Conservation (phyloP, 192 early-diverging fungal species). For the Diversispora epigaea region DNA sequence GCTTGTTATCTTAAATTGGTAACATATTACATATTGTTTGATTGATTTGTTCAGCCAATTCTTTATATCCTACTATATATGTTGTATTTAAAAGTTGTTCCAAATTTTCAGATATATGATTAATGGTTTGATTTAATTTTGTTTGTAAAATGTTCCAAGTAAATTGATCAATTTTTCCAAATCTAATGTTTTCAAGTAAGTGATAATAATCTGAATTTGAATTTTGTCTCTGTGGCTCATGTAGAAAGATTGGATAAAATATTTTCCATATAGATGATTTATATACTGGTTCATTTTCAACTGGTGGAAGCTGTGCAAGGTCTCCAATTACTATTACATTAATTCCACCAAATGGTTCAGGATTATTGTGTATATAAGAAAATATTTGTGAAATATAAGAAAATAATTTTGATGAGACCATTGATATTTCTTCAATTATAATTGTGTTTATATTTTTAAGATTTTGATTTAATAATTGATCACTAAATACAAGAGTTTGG, state of each 20-base stretch:
- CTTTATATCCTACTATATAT: neutral
- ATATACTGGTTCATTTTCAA: too few relatives aligned
- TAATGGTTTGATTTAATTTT: neutral
- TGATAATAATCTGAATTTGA: too few relatives aligned
- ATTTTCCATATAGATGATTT: too few relatives aligned
- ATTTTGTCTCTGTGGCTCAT: too few relatives aligned
- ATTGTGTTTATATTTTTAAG: neutral
- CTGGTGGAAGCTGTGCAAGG: too few relatives aligned
- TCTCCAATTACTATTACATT: neutral
- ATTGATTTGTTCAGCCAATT: neutral
- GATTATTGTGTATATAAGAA: too few relatives aligned
- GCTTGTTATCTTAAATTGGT: neutral
- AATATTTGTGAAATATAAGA: too few relatives aligned
- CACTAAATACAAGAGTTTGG: neutral
- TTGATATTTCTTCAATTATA: slow-evolving; percentile 3
- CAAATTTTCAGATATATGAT: neutral
- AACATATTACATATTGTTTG: neutral
- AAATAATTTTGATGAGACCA: neutral
- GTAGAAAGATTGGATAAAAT: too few relatives aligned
- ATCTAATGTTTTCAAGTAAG: too few relatives aligned
- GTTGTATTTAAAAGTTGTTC: neutral
- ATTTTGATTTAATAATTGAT: neutral
- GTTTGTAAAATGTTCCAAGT: too few relatives aligned
- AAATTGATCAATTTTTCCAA: too few relatives aligned
- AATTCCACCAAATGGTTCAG: neutral